Percentiles rank a stretch among this genome's conserved stretches.
Evolutionary conservation across 768 basidiomycete species (phyloP).

Genomic region (Kwoniella bestiolae): DNA sequence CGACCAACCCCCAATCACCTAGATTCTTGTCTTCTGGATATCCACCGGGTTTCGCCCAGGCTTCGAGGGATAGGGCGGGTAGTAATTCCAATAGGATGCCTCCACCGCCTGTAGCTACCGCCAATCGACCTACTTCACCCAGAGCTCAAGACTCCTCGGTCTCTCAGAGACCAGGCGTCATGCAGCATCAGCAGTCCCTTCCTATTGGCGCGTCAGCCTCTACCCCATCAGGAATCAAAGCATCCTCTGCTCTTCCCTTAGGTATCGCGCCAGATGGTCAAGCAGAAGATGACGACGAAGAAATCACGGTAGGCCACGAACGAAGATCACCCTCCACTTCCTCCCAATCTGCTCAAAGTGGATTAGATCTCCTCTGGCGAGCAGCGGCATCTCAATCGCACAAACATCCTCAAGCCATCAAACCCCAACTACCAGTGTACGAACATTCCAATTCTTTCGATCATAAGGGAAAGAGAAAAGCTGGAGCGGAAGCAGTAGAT

Average conservation of each 20-base stretch:
- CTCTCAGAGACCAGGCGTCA: conserved; percentile 8
- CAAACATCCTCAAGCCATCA: conserved; percentile 8
- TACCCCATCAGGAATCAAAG: conserved; percentile 30
- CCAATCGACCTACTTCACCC: conserved; percentile 9
- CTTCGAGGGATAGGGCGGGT: conserved; percentile 5
- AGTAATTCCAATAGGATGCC: conserved; percentile 34
- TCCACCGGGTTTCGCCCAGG: conserved; percentile 4
- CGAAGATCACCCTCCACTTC: conserved; percentile 41
- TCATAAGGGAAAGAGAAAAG: conserved; percentile 48
- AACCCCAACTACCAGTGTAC: not conserved
- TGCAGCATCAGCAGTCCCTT: conserved; percentile 20
- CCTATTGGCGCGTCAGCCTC: conserved; percentile 34
- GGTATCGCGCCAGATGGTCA: conserved; percentile 19
- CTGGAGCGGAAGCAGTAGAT: conserved; percentile 47
- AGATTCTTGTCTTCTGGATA: conserved; percentile 15
- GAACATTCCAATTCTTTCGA: conserved; percentile 19
- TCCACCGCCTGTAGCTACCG: conserved; percentile 31
- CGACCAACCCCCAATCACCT: conserved; percentile 13
- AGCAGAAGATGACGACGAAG: conserved; percentile 50
- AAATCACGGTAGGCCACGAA: conserved; percentile 47
- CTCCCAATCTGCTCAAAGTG: conserved; percentile 44
- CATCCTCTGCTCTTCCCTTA: conserved; percentile 29
- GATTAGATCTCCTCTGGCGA: conserved; percentile 43
- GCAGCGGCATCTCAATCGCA: conserved; percentile 27
- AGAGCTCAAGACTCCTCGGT: conserved; percentile 15